phyloP scores from a whole-genome alignment of 2,329 filamentous ascomycete species.

The Botrytis fabae region DNA sequence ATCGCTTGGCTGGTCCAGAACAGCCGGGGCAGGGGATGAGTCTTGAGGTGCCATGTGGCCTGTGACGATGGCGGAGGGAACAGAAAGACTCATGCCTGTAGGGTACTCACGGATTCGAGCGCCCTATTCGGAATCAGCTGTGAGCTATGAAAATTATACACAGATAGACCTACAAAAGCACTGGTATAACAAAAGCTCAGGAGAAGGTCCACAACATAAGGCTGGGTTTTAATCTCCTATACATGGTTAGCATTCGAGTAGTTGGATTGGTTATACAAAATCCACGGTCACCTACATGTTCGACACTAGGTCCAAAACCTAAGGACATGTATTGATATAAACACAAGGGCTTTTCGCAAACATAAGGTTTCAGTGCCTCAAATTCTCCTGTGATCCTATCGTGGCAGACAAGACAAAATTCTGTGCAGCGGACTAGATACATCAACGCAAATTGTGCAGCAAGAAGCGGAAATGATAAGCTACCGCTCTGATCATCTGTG shows the following conservation, averaged over 20 bases:
- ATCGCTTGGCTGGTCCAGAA: not conserved
- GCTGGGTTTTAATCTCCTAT: conserved; percentile 70
- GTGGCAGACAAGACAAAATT: conserved; percentile 87
- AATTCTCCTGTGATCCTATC: conserved; percentile 64
- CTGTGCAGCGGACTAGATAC: conserved; percentile 76
- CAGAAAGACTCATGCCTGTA: conserved; percentile 40
- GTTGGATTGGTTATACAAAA: not conserved
- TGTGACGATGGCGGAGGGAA: conserved; percentile 31
- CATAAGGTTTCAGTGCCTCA: conserved; percentile 72
- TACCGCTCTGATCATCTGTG: conserved; percentile 31
- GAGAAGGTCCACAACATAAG: conserved; percentile 80
- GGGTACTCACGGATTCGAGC: conserved; percentile 39
- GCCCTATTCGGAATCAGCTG: conserved; percentile 20
- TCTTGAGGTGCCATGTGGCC: not conserved
- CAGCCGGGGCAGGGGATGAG: not conserved
- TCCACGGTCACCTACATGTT: conserved; percentile 52
- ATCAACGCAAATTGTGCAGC: conserved; percentile 75
- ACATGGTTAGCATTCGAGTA: not conserved
- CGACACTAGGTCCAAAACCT: conserved; percentile 82
- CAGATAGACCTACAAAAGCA: conserved; percentile 33
- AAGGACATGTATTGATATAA: conserved; percentile 85
- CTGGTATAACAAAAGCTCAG: conserved; percentile 74
- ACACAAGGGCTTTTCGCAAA: conserved; percentile 74
- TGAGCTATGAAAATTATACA: not conserved
- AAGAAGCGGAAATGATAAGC: conserved; percentile 54